A percentile compares a stretch with the other conserved stretches of the same genome.
phyloP scores from a whole-genome alignment of 2,329 filamentous ascomycete species.

The Parascedosporium putredinis region DNA sequence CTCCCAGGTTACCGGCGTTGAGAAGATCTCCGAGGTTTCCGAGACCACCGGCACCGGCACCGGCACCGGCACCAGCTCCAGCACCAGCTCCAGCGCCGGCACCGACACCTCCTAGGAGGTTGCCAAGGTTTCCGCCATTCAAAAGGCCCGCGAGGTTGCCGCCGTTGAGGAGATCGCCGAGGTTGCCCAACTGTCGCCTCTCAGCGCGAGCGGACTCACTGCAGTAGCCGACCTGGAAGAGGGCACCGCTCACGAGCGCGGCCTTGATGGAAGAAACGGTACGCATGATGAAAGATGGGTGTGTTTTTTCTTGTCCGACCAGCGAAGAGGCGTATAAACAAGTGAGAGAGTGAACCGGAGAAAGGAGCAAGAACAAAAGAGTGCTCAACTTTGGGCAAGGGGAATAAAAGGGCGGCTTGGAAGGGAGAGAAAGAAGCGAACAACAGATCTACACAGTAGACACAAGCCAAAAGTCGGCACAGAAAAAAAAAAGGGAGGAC shows the following conservation, averaged over 20 bases:
- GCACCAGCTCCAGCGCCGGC: no score
- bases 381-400: neutral
- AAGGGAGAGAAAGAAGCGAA: neutral
- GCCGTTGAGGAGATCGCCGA: slow-evolving; percentile 1
- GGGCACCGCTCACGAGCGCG: neutral
- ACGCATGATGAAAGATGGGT: neutral
- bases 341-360: neutral
- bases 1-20: neutral
- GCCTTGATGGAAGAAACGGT: neutral
- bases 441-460: slow-evolving; percentile 1
- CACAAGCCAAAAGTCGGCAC: no score
- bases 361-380: neutral
- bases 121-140: neutral
- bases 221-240: neutral
- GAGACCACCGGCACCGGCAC: no score
- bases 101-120: neutral
- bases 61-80: no score
- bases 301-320: no score
- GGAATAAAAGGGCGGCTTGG: neutral
- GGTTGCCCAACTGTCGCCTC: neutral
- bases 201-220: neutral
- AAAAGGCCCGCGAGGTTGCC: neutral
- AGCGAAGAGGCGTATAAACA: no score
- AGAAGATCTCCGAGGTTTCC: neutral
- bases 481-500: no score